phyloP scores from a whole-genome alignment of 257 asterid species.

The Jacaranda mimosifolia region DNA sequence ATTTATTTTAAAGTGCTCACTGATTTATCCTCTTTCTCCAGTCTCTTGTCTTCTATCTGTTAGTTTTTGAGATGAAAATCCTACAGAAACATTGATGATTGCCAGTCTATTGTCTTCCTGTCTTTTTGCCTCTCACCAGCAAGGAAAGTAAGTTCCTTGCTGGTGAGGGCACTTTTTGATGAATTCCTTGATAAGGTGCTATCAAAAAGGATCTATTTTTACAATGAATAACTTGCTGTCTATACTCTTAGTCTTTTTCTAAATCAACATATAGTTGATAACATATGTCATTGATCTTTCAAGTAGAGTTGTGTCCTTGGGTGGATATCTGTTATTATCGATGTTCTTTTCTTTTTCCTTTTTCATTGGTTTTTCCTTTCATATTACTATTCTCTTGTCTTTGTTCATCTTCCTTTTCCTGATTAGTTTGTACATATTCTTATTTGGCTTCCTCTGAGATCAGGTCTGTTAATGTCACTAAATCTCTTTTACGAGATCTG shows the following conservation, averaged over 20 bases:
- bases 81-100: conserved; percentile 17
- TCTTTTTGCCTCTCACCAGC: neutral
- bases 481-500: too few relatives aligned
- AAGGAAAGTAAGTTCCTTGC: conserved; percentile 33
- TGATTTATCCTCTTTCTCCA: too few relatives aligned
- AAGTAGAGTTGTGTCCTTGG: conserved; percentile 36
- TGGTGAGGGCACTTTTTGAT: conserved; percentile 16
- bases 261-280: neutral
- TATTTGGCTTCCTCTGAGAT: too few relatives aligned
- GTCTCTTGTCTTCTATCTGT: neutral
- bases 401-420: too few relatives aligned
- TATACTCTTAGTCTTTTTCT: neutral
- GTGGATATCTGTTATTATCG: conserved; percentile 26
- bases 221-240: too few relatives aligned
- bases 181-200: neutral
- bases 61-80: conserved; percentile 26
- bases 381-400: conserved; percentile 14
- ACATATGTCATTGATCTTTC: conserved; percentile 12
- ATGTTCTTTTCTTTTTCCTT: neutral
- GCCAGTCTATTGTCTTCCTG: conserved; percentile 26
- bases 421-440: too few relatives aligned
- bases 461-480: too few relatives aligned
- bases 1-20: too few relatives aligned
- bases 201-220: too few relatives aligned
- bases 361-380: neutral